Conservation (phyloP, 2,329 filamentous ascomycete species). For the Cercospora sp. region DNA sequence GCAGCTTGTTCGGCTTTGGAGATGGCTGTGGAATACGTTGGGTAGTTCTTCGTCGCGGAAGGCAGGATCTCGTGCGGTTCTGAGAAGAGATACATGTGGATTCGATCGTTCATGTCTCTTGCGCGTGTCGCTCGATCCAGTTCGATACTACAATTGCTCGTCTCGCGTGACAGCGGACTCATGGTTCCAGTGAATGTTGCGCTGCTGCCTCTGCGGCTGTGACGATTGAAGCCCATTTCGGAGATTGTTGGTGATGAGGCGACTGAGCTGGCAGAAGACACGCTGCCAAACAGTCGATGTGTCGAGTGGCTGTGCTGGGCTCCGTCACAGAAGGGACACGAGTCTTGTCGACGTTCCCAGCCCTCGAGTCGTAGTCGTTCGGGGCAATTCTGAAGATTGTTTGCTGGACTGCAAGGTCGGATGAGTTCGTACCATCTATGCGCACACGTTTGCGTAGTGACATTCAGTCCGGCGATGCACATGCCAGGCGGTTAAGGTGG, state of each 20-base stretch:
- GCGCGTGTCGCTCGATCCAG: constrained; percentile 35
- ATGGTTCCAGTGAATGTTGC: constrained; percentile 28
- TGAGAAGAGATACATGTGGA: constrained; percentile 38
- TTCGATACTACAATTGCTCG: constrained; percentile 34
- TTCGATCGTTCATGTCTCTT: constrained; percentile 40
- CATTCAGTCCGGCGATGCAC: constrained; percentile 54
- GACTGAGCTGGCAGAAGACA: constrained; percentile 42
- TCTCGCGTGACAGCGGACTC: constrained; percentile 34
- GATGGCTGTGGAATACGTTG: constrained; percentile 30
- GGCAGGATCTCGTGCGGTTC: constrained; percentile 38
- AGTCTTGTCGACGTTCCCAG: constrained; percentile 52
- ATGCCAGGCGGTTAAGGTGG: constrained; percentile 37
- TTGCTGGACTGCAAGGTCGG: constrained; percentile 45
- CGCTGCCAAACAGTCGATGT: constrained; percentile 51
- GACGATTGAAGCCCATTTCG: constrained; percentile 21
- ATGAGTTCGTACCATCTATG: constrained; percentile 55
- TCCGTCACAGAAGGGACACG: constrained; percentile 50
- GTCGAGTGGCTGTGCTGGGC: constrained; percentile 44
- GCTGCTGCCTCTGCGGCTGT: constrained; percentile 31
- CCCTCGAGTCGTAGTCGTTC: constrained; percentile 50
- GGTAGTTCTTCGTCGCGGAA: constrained; percentile 38
- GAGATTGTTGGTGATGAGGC: constrained; percentile 31
- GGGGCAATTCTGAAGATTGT: constrained; percentile 51
- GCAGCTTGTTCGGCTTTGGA: constrained; percentile 20
- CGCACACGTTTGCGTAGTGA: constrained; percentile 49